A percentile compares a stretch with the other conserved stretches of the same genome.
phyloP scores from a whole-genome alignment of 345 rosid species.

The Rhodomyrtus tomentosa region DNA sequence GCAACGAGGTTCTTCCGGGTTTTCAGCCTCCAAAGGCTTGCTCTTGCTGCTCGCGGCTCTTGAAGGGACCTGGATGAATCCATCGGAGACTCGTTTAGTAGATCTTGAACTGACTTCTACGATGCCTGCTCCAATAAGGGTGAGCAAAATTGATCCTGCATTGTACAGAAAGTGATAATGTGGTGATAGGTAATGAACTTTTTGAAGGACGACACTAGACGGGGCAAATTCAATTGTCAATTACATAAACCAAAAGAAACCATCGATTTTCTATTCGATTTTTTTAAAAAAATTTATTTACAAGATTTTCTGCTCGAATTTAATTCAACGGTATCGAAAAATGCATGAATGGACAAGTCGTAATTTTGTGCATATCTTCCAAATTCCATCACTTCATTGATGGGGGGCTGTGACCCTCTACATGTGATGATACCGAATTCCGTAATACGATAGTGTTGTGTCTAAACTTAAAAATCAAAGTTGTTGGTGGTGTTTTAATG shows the following conservation, averaged over 20 bases:
- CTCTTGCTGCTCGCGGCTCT: constrained; percentile 8
- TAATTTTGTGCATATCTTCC: neutral
- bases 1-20: constrained; percentile 6
- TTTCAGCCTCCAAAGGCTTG: constrained; percentile 1
- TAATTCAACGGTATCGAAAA: accelerated
- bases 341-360: neutral
- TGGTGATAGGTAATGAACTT: neutral
- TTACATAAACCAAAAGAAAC: neutral
- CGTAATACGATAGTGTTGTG: neutral
- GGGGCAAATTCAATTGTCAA: neutral
- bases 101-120: neutral
- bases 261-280: neutral
- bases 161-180: neutral
- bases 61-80: neutral
- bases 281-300: neutral
- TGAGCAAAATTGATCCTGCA: neutral
- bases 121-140: neutral
- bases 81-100: neutral
- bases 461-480: neutral
- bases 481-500: neutral
- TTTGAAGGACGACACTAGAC: neutral
- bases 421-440: neutral
- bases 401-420: neutral
- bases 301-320: neutral
- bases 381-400: neutral